A percentile compares a stretch with the other conserved stretches of the same genome.
phyloP scores from a whole-genome alignment of 106 monocot genomes.

The Dendrobium huoshanense region DNA sequence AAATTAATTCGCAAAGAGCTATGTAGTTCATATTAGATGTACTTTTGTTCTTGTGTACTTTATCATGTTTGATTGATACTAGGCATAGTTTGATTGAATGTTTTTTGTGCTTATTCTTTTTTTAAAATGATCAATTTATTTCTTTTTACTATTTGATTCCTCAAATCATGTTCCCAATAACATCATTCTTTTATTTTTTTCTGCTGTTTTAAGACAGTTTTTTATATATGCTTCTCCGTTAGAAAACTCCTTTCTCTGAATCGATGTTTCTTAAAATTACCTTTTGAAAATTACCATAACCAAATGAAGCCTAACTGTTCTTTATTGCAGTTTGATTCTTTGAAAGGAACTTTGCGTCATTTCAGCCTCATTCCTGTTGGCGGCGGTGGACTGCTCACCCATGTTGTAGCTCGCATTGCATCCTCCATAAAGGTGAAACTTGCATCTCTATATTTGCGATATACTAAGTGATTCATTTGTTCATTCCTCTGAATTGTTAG shows the following conservation, averaged over 20 bases:
- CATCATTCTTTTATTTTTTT: too few relatives aligned
- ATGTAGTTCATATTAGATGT: background rate
- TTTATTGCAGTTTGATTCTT: conserved; percentile 70
- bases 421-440: conserved; percentile 78
- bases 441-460: background rate
- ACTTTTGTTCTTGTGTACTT: background rate
- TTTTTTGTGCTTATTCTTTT: too few relatives aligned
- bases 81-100: too few relatives aligned
- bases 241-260: too few relatives aligned
- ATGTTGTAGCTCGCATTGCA: conserved; percentile 70
- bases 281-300: too few relatives aligned
- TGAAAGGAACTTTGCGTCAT: conserved; percentile 76
- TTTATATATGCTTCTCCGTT: too few relatives aligned
- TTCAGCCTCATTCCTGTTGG: conserved; percentile 83
- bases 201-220: too few relatives aligned
- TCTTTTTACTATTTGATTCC: too few relatives aligned
- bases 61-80: background rate
- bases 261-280: too few relatives aligned
- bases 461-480: background rate
- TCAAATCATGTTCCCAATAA: too few relatives aligned
- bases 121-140: too few relatives aligned
- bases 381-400: conserved; percentile 87
- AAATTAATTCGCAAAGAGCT: too few relatives aligned
- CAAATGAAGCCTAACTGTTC: background rate
- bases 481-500: background rate